Evolutionary conservation across 306 rosid species (phyloP).

Genomic region (Lathyrus tuberosus): DNA sequence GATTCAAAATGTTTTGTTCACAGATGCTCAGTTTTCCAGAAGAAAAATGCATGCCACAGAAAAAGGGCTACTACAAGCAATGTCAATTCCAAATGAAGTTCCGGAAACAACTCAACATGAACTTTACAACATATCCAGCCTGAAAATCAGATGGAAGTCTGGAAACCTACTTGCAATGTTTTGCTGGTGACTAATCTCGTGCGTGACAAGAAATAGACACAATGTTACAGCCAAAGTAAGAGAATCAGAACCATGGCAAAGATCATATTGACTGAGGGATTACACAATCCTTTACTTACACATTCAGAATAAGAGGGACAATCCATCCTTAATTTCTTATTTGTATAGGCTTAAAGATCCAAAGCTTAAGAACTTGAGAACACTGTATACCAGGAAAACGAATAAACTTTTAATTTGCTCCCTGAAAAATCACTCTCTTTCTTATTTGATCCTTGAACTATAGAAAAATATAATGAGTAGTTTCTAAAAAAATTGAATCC

Average conservation of each 20-base stretch:
- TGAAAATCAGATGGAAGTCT: no score
- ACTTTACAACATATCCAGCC: no score
- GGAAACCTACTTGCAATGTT: no score
- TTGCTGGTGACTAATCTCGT: no score
- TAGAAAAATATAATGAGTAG: neutral
- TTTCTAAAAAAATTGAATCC: neutral
- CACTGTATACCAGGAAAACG: neutral
- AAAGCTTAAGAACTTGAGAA: slow-evolving; percentile 29
- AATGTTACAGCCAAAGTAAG: no score
- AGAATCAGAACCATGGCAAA: slow-evolving; percentile 12
- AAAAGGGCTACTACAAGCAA: no score
- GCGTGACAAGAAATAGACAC: no score
- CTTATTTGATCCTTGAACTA: neutral
- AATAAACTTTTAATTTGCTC: neutral
- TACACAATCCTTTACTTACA: slow-evolving; percentile 29
- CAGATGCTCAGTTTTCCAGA: no score
- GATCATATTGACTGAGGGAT: neutral
- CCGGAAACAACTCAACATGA: no score
- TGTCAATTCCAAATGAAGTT: no score
- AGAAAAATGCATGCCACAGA: no score
- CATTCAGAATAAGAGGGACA: slow-evolving; percentile 13
- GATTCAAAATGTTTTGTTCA: no score
- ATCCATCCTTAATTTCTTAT: neutral
- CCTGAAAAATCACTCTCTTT: neutral
- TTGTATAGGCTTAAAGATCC: slow-evolving; percentile 7